phyloP scores from a whole-genome alignment of 345 rosid genomes.

The Cardiospermum halicacabum region DNA sequence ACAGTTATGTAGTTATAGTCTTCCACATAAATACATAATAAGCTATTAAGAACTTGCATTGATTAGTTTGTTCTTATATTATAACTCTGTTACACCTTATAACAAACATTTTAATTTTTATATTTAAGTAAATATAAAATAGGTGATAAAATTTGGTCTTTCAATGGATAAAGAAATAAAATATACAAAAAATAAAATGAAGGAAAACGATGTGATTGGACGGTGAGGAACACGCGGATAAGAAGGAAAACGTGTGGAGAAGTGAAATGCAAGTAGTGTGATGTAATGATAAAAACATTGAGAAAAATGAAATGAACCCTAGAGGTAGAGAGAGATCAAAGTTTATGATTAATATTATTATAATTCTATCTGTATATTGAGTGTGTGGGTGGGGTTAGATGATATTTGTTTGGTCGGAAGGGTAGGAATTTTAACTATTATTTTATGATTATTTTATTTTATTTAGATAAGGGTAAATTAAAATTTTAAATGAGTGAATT shows the following conservation, averaged over 20 bases:
- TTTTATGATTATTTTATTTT: no score
- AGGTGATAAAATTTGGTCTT: neutral
- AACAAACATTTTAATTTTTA: no score
- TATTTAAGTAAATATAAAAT: no score
- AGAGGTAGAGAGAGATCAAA: neutral
- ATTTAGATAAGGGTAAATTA: neutral
- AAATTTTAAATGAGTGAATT: no score
- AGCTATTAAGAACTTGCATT: neutral
- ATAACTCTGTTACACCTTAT: neutral
- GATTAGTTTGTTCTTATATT: neutral
- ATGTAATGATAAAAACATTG: constrained; percentile 16
- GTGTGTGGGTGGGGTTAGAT: constrained; percentile 37
- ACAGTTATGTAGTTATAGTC: neutral
- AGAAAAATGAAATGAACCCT: constrained; percentile 26
- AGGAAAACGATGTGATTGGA: neutral
- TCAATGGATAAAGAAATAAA: neutral
- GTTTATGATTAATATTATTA: no score
- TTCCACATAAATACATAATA: neutral
- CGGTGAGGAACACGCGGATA: constrained; percentile 13
- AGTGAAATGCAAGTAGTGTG: neutral
- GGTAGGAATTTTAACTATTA: constrained; percentile 10
- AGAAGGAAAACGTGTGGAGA: neutral
- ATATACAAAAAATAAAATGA: no score
- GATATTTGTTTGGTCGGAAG: constrained; percentile 19
- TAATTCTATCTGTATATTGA: no score